Evolutionary conservation across 23 red algal species (phyloP).

Genomic region (Gracilariopsis chorda): DNA sequence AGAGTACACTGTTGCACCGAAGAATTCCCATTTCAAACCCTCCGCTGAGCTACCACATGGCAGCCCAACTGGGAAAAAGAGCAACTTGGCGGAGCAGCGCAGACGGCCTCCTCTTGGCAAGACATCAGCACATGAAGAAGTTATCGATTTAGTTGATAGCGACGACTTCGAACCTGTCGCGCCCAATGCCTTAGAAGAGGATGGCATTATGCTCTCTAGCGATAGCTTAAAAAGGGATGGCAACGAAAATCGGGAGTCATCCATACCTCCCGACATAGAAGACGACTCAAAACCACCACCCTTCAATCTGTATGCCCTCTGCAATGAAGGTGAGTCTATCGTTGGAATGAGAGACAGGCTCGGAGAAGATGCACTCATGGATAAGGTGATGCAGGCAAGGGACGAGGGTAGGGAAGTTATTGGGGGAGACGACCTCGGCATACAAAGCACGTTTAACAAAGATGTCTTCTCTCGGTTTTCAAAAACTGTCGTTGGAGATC

Average conservation of each 20-base stretch:
- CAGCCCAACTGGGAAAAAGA: not conserved
- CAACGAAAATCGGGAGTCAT: not conserved
- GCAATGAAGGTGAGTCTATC: constrained; percentile 42
- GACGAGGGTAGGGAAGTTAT: constrained; percentile 42
- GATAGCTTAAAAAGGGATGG: not conserved
- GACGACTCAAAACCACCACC: constrained; percentile 46
- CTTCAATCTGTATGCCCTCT: constrained; percentile 39
- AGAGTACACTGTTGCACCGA: not conserved
- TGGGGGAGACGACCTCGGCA: constrained; percentile 39
- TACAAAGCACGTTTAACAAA: constrained; percentile 28
- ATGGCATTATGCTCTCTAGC: not conserved
- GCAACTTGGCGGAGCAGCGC: not conserved
- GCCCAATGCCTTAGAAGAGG: not conserved
- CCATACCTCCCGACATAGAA: not conserved
- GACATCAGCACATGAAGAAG: not conserved
- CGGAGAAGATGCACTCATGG: constrained; percentile 36
- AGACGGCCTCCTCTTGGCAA: not conserved
- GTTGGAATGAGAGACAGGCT: constrained; percentile 25
- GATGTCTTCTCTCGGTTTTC: constrained; percentile 52
- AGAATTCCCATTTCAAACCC: not conserved
- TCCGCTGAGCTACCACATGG: not conserved
- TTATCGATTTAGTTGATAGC: constrained; percentile 56
- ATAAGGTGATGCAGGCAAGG: constrained; percentile 26
- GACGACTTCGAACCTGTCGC: not conserved
- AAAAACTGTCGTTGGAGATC: constrained; percentile 40